Conservation (phyloP, 345 rosid species). For the Gossypium stocksii region DNA sequence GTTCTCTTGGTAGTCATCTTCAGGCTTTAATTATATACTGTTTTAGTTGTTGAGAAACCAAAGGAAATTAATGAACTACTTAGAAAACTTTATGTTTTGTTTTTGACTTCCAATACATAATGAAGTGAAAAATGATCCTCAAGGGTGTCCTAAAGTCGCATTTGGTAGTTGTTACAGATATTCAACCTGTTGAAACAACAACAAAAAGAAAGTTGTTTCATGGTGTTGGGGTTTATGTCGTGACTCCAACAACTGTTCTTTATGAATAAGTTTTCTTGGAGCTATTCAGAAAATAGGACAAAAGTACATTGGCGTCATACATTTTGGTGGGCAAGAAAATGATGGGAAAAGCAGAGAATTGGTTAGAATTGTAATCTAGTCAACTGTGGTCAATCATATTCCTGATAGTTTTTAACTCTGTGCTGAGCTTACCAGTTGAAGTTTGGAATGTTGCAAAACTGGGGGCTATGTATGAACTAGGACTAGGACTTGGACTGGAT, state of each 20-base stretch:
- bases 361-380: neutral
- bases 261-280: neutral
- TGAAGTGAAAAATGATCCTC: neutral
- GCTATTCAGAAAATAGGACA: neutral
- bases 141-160: neutral
- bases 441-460: neutral
- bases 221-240: neutral
- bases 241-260: neutral
- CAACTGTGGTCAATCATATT: neutral
- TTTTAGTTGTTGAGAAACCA: neutral
- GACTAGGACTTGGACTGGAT: neutral
- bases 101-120: neutral
- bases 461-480: neutral
- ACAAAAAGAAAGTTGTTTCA: neutral
- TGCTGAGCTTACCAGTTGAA: neutral
- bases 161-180: neutral
- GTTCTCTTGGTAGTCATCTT: neutral
- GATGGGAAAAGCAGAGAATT: neutral
- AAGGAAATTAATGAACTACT: neutral
- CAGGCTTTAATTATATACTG: neutral
- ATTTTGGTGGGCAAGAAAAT: neutral
- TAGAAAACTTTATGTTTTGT: neutral
- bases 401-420: neutral
- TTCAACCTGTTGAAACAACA: no score
- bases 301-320: neutral